Conservation (phyloP, 805 yeast species). For the Tetrapisispora nanseiensis region DNA sequence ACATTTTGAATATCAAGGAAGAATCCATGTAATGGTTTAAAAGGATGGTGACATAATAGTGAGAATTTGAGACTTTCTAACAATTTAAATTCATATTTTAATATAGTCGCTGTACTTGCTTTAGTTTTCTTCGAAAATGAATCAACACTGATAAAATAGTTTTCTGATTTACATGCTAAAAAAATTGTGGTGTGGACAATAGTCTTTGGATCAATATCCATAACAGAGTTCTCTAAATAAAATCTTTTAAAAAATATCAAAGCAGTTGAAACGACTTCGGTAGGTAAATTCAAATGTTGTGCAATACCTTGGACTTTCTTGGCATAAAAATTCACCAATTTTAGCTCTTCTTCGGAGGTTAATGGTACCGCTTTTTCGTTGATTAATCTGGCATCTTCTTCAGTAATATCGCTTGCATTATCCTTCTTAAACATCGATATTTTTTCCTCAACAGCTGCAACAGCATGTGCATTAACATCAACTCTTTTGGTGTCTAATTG, state of each 20-base stretch:
- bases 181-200: conserved; percentile 76
- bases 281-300: conserved; percentile 66
- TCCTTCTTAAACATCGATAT: conserved; percentile 25
- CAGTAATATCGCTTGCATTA: conserved; percentile 20
- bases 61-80: conserved; percentile 71
- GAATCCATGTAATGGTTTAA: conserved; percentile 85
- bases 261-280: conserved; percentile 84
- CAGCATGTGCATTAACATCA: conserved; percentile 49
- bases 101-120: conserved; percentile 54
- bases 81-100: conserved; percentile 71
- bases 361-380: conserved; percentile 35
- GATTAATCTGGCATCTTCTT: conserved; percentile 24
- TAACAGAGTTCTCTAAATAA: conserved; percentile 67
- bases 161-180: conserved; percentile 87
- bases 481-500: conserved; percentile 42
- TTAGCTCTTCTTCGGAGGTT: conserved; percentile 58
- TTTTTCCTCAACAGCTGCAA: conserved; percentile 25
- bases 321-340: conserved; percentile 60
- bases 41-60: conserved; percentile 79
- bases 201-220: conserved; percentile 82
- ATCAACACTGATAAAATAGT: conserved; percentile 77
- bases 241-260: conserved; percentile 72
- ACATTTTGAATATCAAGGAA: conserved; percentile 76
- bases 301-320: conserved; percentile 64
- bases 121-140: conserved; percentile 66